These are phyloP conservation scores for Leersia perrieri DNA, from an alignment of 176 grass and related monocot genomes.

Conservation along the genomic window DNA sequence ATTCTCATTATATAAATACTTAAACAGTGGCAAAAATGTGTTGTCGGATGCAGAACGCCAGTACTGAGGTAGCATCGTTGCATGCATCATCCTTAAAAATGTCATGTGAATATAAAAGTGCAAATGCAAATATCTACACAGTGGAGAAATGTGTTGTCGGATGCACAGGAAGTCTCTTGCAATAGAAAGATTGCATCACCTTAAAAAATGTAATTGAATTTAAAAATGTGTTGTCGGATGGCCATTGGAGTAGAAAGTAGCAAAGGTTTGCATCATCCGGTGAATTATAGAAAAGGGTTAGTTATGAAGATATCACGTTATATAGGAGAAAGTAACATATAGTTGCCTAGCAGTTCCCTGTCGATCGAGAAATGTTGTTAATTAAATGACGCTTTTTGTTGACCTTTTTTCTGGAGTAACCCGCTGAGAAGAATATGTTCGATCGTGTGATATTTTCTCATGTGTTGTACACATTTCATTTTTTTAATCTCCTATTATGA, in stretches of 20 bases:
- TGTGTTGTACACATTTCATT: neutral
- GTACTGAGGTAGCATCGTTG: neutral
- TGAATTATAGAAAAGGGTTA: constrained; percentile 34
- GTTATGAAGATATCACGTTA: constrained; percentile 40
- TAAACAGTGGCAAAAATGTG: constrained; percentile 30
- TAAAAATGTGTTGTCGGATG: constrained; percentile 47
- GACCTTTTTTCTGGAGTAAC: neutral
- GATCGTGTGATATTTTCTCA: constrained; percentile 23
- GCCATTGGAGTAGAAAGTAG: constrained; percentile 34
- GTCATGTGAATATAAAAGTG: neutral
- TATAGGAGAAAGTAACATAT: constrained; percentile 28
- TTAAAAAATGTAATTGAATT: constrained; percentile 31
- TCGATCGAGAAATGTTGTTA: neutral
- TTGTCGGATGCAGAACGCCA: constrained; percentile 30
- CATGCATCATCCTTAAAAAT: constrained; percentile 27
- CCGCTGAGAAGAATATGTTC: constrained; percentile 22
- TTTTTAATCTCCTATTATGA: neutral
- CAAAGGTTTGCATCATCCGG: constrained; percentile 28
- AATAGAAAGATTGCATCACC: constrained; percentile 40
- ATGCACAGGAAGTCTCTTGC: constrained; percentile 12
- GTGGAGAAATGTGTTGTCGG: constrained; percentile 36
- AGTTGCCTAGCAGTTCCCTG: constrained; percentile 18
- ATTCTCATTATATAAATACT: constrained; percentile 11
- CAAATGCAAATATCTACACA: constrained; percentile 21
- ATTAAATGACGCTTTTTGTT: constrained; percentile 23